A percentile compares a stretch with the other conserved stretches of the same genome.
phyloP scores from a whole-genome alignment of 2,329 filamentous ascomycete species.

The Xylaria sp. region DNA sequence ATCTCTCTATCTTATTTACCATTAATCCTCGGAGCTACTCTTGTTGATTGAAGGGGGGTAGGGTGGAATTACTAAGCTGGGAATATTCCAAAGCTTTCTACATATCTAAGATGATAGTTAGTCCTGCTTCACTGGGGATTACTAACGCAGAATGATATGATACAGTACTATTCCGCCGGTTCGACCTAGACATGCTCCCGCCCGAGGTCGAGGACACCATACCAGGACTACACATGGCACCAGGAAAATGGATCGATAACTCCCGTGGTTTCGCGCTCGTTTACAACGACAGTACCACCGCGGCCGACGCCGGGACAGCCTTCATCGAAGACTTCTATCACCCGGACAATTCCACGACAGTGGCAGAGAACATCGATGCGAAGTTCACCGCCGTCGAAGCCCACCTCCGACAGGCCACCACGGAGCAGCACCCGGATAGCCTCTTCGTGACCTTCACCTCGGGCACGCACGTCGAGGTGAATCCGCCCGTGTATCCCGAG shows the following conservation, averaged over 20 bases:
- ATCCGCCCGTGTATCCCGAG: constrained; percentile 55
- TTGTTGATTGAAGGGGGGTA: not conserved
- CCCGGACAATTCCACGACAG: constrained; percentile 49
- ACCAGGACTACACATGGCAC: constrained; percentile 61
- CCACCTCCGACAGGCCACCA: constrained; percentile 55
- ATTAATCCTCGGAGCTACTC: not conserved
- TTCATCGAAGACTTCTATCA: constrained; percentile 64
- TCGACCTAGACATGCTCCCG: constrained; percentile 52
- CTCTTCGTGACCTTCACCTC: constrained; percentile 62
- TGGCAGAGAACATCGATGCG: constrained; percentile 54
- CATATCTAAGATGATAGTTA: not conserved
- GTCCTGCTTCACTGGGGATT: not conserved
- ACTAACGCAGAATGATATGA: not conserved
- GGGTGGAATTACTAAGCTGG: not conserved
- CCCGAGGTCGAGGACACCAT: constrained; percentile 51
- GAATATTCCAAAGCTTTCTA: not conserved
- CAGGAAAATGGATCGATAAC: constrained; percentile 58
- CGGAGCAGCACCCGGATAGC: constrained; percentile 42
- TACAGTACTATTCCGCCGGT: constrained; percentile 56
- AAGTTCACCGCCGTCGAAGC: constrained; percentile 58
- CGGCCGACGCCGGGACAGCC: constrained; percentile 53
- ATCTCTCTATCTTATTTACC: not conserved
- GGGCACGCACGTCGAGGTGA: constrained; percentile 55
- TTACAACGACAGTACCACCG: constrained; percentile 54
- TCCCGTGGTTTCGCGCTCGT: constrained; percentile 53